Conservation (phyloP, 139 green algal species). For the Zygnema circumcarinatum region DNA sequence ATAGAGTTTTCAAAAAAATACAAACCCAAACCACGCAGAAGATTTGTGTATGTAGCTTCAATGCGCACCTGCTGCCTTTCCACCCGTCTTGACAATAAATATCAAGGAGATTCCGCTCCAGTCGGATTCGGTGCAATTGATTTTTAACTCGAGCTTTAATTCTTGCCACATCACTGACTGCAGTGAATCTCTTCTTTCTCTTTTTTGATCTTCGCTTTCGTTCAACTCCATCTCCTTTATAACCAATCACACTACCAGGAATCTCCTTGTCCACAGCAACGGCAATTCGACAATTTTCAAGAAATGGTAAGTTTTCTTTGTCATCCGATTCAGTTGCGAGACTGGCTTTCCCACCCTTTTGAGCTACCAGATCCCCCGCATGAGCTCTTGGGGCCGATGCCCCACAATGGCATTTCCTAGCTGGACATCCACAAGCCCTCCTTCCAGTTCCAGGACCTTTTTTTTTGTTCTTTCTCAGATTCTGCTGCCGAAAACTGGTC, state of each 20-base stretch:
- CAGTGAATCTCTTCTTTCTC: neutral
- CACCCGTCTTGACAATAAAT: conserved; percentile 20
- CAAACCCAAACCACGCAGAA: too few species aligned
- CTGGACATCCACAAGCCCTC: conserved; percentile 17
- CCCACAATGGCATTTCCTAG: neutral
- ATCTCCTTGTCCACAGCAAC: neutral
- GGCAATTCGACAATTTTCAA: neutral
- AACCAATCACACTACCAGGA: neutral
- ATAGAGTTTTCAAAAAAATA: too few species aligned
- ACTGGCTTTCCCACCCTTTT: too few species aligned
- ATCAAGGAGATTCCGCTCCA: neutral
- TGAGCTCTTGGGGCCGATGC: too few species aligned
- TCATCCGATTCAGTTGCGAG: neutral
- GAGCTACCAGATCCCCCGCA: too few species aligned
- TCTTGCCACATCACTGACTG: neutral
- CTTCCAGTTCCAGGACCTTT: conserved; percentile 20
- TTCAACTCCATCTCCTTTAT: neutral
- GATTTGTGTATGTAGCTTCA: too few species aligned
- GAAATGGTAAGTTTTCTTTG: neutral
- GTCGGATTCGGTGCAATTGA: neutral
- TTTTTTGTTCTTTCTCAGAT: neutral
- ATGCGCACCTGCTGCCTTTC: conserved; percentile 9
- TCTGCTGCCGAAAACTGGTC: neutral
- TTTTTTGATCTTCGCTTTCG: neutral
- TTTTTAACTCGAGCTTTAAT: conserved; percentile 19